phyloP scores from a whole-genome alignment of 805 yeast genomes.

The Candida jianshihensis region DNA sequence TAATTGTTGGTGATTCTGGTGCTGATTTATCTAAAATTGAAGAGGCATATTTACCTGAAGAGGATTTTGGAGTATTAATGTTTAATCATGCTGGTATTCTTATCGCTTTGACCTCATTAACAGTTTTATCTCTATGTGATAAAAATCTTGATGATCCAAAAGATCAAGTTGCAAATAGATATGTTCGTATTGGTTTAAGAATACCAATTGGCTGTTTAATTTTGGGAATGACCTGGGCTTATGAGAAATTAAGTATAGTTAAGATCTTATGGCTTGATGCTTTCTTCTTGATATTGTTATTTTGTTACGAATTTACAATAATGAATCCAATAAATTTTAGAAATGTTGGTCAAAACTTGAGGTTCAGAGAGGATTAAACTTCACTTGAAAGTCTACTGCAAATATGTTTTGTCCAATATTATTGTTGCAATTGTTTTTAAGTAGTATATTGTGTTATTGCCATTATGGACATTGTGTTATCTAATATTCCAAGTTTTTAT shows the following conservation, averaged over 20 bases:
- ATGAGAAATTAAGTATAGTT: constrained; percentile 28
- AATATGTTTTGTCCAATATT: no score
- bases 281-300: constrained; percentile 26
- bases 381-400: no score
- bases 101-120: constrained; percentile 33
- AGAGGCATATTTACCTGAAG: constrained; percentile 17
- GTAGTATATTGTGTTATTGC: no score
- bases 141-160: constrained; percentile 34
- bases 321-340: constrained; percentile 16
- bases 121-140: constrained; percentile 38
- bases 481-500: no score
- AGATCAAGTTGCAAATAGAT: constrained; percentile 26
- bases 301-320: constrained; percentile 32
- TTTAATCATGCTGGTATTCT: constrained; percentile 49
- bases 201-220: constrained; percentile 34
- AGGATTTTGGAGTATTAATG: constrained; percentile 37
- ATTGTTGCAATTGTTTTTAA: no score
- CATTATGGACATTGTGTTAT: no score
- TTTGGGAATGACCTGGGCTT: constrained; percentile 37
- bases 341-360: no score
- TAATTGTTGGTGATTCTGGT: constrained; percentile 54
- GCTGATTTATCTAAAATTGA: constrained; percentile 36
- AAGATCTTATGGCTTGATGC: constrained; percentile 37
- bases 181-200: constrained; percentile 34
- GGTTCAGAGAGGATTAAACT: no score